Conservation (phyloP, 2,329 filamentous ascomycete species). For the Coleophoma eucalyptorum region DNA sequence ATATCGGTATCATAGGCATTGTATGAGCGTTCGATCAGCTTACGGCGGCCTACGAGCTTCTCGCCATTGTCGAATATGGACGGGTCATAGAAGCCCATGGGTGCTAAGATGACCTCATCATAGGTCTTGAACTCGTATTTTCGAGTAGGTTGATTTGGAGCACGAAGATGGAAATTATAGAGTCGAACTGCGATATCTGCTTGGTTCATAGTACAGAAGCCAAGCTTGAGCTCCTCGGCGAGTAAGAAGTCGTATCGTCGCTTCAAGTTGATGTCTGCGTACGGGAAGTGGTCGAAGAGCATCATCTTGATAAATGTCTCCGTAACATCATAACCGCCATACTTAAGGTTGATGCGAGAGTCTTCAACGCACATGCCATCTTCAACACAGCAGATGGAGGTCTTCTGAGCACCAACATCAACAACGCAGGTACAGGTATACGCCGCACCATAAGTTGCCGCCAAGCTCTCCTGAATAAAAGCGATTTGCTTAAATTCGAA, state of each 20-base stretch:
- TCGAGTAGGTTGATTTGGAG: slow-evolving; percentile 80
- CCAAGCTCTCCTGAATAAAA: slow-evolving; percentile 94
- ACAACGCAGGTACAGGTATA: slow-evolving; percentile 94
- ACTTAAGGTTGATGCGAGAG: slow-evolving; percentile 92
- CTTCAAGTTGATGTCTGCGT: slow-evolving; percentile 87
- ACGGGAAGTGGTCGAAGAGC: slow-evolving; percentile 93
- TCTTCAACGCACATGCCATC: slow-evolving; percentile 94
- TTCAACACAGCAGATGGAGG: slow-evolving; percentile 93
- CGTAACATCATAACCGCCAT: slow-evolving; percentile 87
- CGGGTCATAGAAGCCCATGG: slow-evolving; percentile 92
- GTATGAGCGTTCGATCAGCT: slow-evolving; percentile 80
- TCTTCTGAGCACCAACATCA: slow-evolving; percentile 95
- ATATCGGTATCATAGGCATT: slow-evolving; percentile 87
- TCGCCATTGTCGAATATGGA: slow-evolving; percentile 76
- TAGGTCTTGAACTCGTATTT: slow-evolving; percentile 98
- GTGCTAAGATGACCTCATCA: slow-evolving; percentile 90
- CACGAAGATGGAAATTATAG: slow-evolving; percentile 86
- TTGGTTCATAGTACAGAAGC: slow-evolving; percentile 88
- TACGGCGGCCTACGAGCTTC: slow-evolving; percentile 77
- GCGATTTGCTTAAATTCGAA: slow-evolving; percentile 87
- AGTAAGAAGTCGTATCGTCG: slow-evolving; percentile 89
- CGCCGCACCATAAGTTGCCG: slow-evolving; percentile 90
- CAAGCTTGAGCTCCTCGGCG: slow-evolving; percentile 93
- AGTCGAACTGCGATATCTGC: slow-evolving; percentile 84
- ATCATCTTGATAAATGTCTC: slow-evolving; percentile 97